Evolutionary conservation across 2,329 filamentous ascomycete species (phyloP), one percentile per base, ranked within the genome.

Genomic region (Aspergillus brasiliensis): DNA sequence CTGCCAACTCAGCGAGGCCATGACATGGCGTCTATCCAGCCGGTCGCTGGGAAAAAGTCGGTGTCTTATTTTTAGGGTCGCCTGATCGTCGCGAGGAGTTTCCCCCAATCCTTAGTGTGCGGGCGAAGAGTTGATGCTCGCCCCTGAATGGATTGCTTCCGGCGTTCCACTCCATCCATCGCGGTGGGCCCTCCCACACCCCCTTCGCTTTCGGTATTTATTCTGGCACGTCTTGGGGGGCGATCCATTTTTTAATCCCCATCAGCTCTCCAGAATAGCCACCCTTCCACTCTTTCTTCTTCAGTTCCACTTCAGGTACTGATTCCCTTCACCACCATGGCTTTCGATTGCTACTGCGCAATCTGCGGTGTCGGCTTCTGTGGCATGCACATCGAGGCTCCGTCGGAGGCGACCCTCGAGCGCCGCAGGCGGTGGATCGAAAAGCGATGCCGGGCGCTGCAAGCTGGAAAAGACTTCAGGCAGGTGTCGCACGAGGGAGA

Each of bases 341-440:
- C 64, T n/a, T 67, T 65, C 52, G 65, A 67, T 44, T 67, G 65
- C 31, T 67, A 67, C 59, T 67, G 65, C 42, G 64, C 65, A 31
- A 60, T 67, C 37, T 67, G 65, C 42, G 65, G 65, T 19, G 64
- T 66, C 8, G 61, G 65, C 11, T 67, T 67, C 44, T 61, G 59
- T 44, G 64, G 65, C 6, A 63, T 67, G 62, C 62, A 62, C 42
- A 64, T 66, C n/a, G 65, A 66, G 19, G 44, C 61, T 2, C 63
- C 61, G 11, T 67, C 65, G 5, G 59, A 67, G 38, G 53, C 62
- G 1, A 59, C 62, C 8, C 48, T 58, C 11, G 65, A 66, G 31
- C 62, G 61, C 11, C 64, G 65, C 23, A 31, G 61, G 51, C 57
- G 60, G 27, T 67, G 63, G 60, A 62, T 67, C 38, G 64, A 63